phyloP scores from a whole-genome alignment of 805 yeast genomes.

The Zygoascus biomembranicola region DNA sequence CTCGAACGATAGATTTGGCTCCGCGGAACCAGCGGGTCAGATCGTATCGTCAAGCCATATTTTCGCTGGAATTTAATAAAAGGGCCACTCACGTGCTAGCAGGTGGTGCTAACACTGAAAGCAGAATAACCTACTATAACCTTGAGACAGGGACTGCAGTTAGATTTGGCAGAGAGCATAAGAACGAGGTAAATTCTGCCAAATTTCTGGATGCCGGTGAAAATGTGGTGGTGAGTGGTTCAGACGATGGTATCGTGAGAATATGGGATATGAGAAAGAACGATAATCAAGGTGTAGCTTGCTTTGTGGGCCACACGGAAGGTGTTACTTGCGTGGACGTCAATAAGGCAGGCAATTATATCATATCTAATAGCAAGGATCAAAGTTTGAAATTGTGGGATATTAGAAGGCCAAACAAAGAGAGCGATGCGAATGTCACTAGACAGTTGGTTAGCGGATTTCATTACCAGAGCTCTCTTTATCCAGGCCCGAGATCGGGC shows the following conservation, averaged over 20 bases:
- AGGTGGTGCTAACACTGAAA: constrained; percentile 16
- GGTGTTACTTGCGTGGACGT: constrained; percentile 25
- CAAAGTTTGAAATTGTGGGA: constrained; percentile 28
- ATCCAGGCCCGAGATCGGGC: constrained; percentile 12
- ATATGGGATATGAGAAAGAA: constrained; percentile 38
- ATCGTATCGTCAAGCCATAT: constrained; percentile 10
- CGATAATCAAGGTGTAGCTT: constrained; percentile 17
- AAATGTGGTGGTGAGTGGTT: constrained; percentile 40
- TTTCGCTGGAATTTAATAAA: constrained; percentile 20
- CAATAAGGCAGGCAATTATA: constrained; percentile 20
- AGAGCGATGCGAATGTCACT: background rate
- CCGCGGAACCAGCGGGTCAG: background rate
- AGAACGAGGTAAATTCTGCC: constrained; percentile 24
- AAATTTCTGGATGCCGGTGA: constrained; percentile 20
- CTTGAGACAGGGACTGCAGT: constrained; percentile 12
- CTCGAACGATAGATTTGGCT: background rate
- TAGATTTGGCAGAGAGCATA: constrained; percentile 14
- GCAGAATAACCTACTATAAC: constrained; percentile 16
- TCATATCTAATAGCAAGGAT: constrained; percentile 26
- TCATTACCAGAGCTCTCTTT: constrained; percentile 19
- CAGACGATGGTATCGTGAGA: constrained; percentile 42
- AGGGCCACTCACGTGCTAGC: constrained; percentile 19
- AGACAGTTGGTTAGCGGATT: constrained; percentile 11
- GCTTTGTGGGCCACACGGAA: constrained; percentile 25
- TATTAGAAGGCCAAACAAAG: constrained; percentile 16